Evolutionary conservation across 495 filamentous ascomycete species (phyloP).

Genomic region (Penicillium coffeae): DNA sequence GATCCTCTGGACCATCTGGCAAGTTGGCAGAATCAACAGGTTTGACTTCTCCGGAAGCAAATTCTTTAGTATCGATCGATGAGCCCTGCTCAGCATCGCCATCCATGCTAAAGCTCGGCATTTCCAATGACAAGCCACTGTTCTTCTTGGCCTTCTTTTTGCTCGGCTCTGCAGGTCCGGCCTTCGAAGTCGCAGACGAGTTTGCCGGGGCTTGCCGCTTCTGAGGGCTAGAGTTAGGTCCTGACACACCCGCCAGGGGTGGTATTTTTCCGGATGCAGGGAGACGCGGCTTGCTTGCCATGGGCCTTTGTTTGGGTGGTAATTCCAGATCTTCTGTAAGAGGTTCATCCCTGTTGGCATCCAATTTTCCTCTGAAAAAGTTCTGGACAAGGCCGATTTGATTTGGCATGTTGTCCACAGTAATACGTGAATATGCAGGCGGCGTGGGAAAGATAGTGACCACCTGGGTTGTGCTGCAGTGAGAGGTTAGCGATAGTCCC

Average conservation of each 20-base stretch:
- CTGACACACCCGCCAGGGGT: slow-evolving; percentile 26
- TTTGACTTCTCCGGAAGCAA: slow-evolving; percentile 14
- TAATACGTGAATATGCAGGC: slow-evolving; percentile 72
- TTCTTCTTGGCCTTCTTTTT: slow-evolving; percentile 50
- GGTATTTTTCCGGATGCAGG: slow-evolving; percentile 92
- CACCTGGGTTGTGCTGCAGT: slow-evolving; percentile 37
- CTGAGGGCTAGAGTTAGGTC: slow-evolving; percentile 60
- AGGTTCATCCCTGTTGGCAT: slow-evolving; percentile 73
- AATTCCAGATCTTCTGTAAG: slow-evolving; percentile 94
- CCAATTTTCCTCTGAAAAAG: slow-evolving; percentile 86
- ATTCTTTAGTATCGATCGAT: slow-evolving; percentile 20
- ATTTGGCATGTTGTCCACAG: slow-evolving; percentile 65
- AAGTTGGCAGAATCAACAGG: slow-evolving; percentile 14
- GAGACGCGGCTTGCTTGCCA: slow-evolving; percentile 65
- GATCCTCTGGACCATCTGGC: slow-evolving; percentile 11
- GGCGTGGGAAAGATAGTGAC: slow-evolving; percentile 54
- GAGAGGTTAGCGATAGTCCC: not conserved
- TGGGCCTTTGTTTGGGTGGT: slow-evolving; percentile 87
- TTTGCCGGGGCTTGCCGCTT: slow-evolving; percentile 64
- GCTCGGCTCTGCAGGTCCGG: slow-evolving; percentile 34
- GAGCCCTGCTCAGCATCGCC: slow-evolving; percentile 26
- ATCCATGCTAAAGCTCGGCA: slow-evolving; percentile 28
- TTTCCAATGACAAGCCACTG: slow-evolving; percentile 31
- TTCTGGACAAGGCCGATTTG: slow-evolving; percentile 83
- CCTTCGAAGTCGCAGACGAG: slow-evolving; percentile 19